phyloP scores from a whole-genome alignment of 805 yeast species.

The Nematodospora valgi region DNA sequence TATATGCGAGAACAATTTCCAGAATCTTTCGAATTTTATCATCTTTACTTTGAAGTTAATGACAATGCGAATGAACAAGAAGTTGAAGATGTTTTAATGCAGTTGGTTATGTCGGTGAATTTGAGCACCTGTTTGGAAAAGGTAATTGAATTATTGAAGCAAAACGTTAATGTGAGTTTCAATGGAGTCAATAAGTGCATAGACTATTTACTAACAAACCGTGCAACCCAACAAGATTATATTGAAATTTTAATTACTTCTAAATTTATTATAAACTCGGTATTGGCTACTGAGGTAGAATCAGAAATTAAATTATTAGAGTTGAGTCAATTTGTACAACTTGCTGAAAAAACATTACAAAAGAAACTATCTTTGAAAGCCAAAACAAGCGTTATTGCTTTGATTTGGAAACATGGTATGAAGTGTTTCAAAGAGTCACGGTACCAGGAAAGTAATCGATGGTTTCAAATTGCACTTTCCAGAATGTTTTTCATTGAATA shows the following conservation, averaged over 20 bases:
- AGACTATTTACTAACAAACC: slow-evolving; percentile 5
- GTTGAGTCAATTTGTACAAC: slow-evolving; percentile 3
- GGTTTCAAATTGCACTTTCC: slow-evolving; percentile 4
- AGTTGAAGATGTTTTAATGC: slow-evolving; percentile 4
- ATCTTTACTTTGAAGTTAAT: slow-evolving; percentile 1
- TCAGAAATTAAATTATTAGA: neutral
- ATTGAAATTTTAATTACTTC: slow-evolving; percentile 1
- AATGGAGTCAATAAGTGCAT: slow-evolving; percentile 5
- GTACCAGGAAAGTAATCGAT: slow-evolving; percentile 1
- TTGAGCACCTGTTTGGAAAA: slow-evolving; percentile 1
- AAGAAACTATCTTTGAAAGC: neutral
- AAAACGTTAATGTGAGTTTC: neutral
- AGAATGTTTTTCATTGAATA: slow-evolving; percentile 3
- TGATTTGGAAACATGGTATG: slow-evolving; percentile 7
- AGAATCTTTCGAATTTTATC: slow-evolving; percentile 5
- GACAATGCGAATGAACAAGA: neutral
- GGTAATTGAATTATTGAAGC: neutral
- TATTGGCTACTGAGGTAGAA: neutral
- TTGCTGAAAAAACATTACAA: slow-evolving; percentile 3
- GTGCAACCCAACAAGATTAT: neutral
- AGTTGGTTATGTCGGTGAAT: slow-evolving; percentile 3
- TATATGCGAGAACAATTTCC: slow-evolving; percentile 3
- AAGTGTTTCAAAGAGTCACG: neutral
- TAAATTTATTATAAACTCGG: slow-evolving; percentile 2
- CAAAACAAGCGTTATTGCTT: slow-evolving; percentile 2